phyloP scores from a whole-genome alignment of 2,329 filamentous ascomycete species.

The Verticillium zaregamsianum region DNA sequence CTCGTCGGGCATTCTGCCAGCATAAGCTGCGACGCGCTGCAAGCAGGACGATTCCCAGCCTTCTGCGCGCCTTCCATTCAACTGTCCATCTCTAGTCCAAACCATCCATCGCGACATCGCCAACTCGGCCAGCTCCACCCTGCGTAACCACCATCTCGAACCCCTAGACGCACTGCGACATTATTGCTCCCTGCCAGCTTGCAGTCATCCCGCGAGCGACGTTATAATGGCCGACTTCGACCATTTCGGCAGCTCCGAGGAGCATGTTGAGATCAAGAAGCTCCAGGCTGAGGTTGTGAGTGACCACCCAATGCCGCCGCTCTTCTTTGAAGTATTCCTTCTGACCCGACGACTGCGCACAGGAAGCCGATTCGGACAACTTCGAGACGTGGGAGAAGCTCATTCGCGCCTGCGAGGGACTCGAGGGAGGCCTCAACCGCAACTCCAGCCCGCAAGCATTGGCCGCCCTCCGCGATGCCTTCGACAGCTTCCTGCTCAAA shows the following conservation, averaged over 20 bases:
- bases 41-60: constrained; percentile 15
- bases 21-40: neutral
- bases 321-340: neutral
- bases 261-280: constrained; percentile 77
- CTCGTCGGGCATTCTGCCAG: neutral
- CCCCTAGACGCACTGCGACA: neutral
- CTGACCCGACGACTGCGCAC: constrained; percentile 16
- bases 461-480: constrained; percentile 77
- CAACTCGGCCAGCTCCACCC: neutral
- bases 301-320: constrained; percentile 13
- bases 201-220: neutral
- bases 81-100: neutral
- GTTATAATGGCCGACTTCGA: constrained; percentile 64
- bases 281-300: constrained; percentile 74
- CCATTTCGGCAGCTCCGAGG: constrained; percentile 71
- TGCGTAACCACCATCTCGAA: neutral
- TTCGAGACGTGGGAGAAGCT: constrained; percentile 96
- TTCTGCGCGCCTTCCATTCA: neutral
- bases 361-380: constrained; percentile 74
- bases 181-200: neutral
- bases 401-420: constrained; percentile 72
- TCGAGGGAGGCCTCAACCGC: constrained; percentile 91
- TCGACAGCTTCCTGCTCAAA: constrained; percentile 89
- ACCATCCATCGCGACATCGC: neutral
- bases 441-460: constrained; percentile 96